Percentiles rank a stretch among this genome's conserved stretches.
Conservation (phyloP, 441 rosid genomes). For the Pelargonium citronellum region DNA sequence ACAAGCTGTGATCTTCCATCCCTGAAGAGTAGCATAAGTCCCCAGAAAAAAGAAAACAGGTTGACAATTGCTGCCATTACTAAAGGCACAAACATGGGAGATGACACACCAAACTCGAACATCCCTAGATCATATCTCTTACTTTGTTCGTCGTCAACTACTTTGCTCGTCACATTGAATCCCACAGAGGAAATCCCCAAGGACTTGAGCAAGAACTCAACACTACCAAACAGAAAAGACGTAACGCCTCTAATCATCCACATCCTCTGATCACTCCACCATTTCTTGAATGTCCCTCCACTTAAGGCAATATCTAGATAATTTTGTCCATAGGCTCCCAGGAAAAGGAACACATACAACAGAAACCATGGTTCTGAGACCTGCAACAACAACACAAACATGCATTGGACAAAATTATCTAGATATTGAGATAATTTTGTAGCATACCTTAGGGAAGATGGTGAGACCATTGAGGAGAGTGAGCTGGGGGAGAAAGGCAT, state of each 20-base stretch:
- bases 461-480: conserved; percentile 41
- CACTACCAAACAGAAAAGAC: conserved; percentile 31
- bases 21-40: conserved; percentile 13
- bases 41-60: conserved; percentile 33
- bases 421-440: not conserved
- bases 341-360: conserved; percentile 47
- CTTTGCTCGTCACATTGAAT: conserved; percentile 51
- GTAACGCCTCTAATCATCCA: conserved; percentile 51
- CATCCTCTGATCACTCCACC: conserved; percentile 77
- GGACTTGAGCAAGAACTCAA: conserved; percentile 40
- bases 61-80: conserved; percentile 44
- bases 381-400: conserved; percentile 19
- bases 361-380: conserved; percentile 48
- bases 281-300: conserved; percentile 38
- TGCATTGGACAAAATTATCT: not conserved
- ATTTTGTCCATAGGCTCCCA: conserved; percentile 55
- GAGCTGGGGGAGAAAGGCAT: conserved; percentile 56
- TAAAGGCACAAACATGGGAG: conserved; percentile 44
- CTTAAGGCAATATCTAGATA: conserved; percentile 32
- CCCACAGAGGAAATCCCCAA: conserved; percentile 36
- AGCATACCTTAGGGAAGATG: conserved; percentile 50
- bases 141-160: conserved; percentile 37
- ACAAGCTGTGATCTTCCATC: not conserved
- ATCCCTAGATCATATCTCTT: conserved; percentile 48
- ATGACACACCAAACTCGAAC: conserved; percentile 47